Base-by-base conservation (phyloP, 805 yeast species). In the Wickerhamiella allomyrinae region DNA sequence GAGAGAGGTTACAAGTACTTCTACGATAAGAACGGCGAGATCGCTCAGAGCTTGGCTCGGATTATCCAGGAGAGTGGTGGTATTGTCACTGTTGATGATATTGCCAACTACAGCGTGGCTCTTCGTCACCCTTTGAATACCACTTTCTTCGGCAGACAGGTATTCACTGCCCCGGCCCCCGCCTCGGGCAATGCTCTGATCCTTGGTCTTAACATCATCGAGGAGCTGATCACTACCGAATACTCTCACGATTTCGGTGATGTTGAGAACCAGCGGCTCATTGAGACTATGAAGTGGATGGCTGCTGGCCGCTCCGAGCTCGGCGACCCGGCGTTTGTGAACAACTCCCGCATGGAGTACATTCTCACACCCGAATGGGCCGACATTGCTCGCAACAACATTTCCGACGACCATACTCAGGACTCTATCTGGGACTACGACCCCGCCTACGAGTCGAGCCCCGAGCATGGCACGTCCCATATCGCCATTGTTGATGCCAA, bases 251-350 rank as follows among this genome's bases (percentile, higher is more conserved):
- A 76, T 48, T 66, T 69, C 53, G 55, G 57, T 20, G 66, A 68
- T 7, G 45, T 70, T 10, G 68, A 72, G 10, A 65, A 76, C 2
- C 96, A 83, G 53, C 67, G 82, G 42, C 56, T 85, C 7, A 64
- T 85, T 9, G 98, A 89, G 60, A 64, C 81, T 2, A 84, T 89
- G 94, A 89, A 89, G 60, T 89, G 95, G 95, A 71, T 85, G 73
- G 83, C 87, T 0, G 71, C 89, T 9, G 89, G 79, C 0, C 69
- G 96, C 48, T 75, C 87, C n/a, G 72, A 84, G 51, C 67, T 89
- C 20, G 97, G 97, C 0, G 95, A 85, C 53, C 76, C 60, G 33
- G 44, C 45, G 0, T 60, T 48, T 7, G 46, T 56, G 1, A 44
- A 50, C 11, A 53, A 62, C 27, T 46, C 56, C 2, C 62, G 70